Percentiles rank a stretch among this genome's conserved stretches.
These are phyloP conservation scores for Colletotrichum sp. DNA, from an alignment of 2,329 filamentous ascomycete species.

Conservation along the genomic window DNA sequence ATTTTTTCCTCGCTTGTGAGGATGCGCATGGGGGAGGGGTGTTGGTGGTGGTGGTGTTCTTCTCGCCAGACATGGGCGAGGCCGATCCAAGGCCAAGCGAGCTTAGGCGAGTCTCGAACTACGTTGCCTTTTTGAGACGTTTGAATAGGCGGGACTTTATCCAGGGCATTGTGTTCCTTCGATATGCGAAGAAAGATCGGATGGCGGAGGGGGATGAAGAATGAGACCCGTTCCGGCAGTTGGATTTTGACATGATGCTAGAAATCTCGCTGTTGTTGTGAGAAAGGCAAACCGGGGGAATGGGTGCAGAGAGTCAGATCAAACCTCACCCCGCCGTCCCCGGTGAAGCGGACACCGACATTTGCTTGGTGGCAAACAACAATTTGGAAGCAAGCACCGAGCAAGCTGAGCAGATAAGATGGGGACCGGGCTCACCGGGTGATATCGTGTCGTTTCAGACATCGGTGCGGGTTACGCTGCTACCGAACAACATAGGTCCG, in stretches of 20 bases:
- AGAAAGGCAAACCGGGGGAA: not conserved
- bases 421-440: conserved; percentile 8
- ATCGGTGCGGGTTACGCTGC: not conserved
- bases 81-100: not conserved
- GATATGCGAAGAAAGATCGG: not conserved
- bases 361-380: not conserved
- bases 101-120: not conserved
- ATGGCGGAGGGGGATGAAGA: not conserved
- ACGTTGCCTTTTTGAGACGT: not conserved
- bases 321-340: not conserved
- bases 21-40: not conserved
- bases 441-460: conserved; percentile 21
- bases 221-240: not conserved
- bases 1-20: not conserved
- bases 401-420: not conserved
- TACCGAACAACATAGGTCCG: not conserved
- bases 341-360: not conserved
- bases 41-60: not conserved
- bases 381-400: not conserved
- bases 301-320: not conserved
- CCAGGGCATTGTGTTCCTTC: not conserved
- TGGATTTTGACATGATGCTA: not conserved
- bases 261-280: not conserved
- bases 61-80: not conserved
- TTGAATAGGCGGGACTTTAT: not conserved